These are phyloP conservation scores for Capsicum baccatum DNA, from an alignment of 257 asterid species.

Conservation along the genomic window DNA sequence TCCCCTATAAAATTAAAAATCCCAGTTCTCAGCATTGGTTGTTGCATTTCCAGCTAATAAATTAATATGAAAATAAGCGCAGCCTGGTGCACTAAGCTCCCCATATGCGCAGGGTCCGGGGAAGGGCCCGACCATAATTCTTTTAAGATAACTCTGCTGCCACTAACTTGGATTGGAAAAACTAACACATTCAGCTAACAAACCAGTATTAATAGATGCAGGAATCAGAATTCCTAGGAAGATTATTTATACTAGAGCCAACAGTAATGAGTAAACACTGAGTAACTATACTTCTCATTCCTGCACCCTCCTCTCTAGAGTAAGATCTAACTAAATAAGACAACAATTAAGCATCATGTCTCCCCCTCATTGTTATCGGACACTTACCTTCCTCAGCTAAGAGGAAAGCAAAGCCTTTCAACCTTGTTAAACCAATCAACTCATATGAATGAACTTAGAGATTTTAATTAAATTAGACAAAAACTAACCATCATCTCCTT, in stretches of 20 bases:
- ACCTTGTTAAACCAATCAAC: not conserved
- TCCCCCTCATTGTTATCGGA: not conserved
- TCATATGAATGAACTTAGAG: not conserved
- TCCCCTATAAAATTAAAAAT: not conserved
- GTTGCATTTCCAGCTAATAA: constrained; percentile 5
- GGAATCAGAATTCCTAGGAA: not conserved
- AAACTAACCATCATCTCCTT: not conserved
- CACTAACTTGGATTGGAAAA: not conserved
- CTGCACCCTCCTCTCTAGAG: not conserved
- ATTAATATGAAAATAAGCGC: too few species aligned
- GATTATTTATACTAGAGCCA: not conserved
- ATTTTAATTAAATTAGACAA: not conserved
- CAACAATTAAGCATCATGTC: not conserved
- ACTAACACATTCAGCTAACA: not conserved
- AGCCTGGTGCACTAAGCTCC: too few species aligned
- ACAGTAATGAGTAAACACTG: not conserved
- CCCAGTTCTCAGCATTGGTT: not conserved
- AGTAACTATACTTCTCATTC: not conserved
- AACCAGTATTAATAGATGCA: not conserved
- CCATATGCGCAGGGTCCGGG: too few species aligned
- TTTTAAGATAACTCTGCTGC: not conserved
- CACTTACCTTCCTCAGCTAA: not conserved
- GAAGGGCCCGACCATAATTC: too few species aligned
- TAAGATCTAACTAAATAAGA: not conserved
- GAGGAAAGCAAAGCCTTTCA: not conserved